A percentile compares a stretch with the other conserved stretches of the same genome.
Conservation (phyloP, 352 stramenopile genomes). For the Phytophthora parvispora region DNA sequence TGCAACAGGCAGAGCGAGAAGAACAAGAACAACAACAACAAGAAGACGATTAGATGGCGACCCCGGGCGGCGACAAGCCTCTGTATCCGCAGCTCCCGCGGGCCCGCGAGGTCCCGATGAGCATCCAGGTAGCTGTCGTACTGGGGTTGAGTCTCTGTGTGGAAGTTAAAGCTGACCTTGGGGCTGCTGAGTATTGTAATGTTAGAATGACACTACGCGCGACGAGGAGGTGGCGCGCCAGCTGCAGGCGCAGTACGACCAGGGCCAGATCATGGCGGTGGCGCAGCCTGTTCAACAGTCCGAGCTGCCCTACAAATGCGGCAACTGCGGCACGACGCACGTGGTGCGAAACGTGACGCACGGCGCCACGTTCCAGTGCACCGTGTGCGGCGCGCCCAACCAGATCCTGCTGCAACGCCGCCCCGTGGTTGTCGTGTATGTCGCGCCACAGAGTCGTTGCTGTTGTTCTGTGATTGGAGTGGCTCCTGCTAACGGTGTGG, state of each 20-base stretch:
- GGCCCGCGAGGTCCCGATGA: constrained; percentile 18
- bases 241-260: constrained; percentile 67
- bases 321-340: constrained; percentile 67
- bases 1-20: neutral
- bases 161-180: neutral
- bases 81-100: constrained; percentile 28
- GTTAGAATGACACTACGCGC: constrained; percentile 42
- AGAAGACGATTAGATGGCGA: constrained; percentile 18
- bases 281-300: constrained; percentile 46
- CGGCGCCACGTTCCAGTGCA: constrained; percentile 70
- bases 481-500: neutral
- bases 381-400: constrained; percentile 62
- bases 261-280: constrained; percentile 40
- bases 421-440: constrained; percentile 63
- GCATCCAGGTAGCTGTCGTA: constrained; percentile 25
- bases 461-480: neutral
- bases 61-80: constrained; percentile 21
- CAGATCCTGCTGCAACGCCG: constrained; percentile 63
- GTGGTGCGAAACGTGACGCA: constrained; percentile 70
- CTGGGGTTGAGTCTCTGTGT: too few species aligned
- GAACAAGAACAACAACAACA: neutral
- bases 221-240: constrained; percentile 67
- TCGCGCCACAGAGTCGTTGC: neutral
- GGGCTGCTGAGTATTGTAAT: neutral
- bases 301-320: constrained; percentile 72